Percentiles rank a stretch among this genome's conserved stretches.
Conservation (phyloP, 2,329 filamentous ascomycete species). For the Magnaporthiopsis incrustans region DNA sequence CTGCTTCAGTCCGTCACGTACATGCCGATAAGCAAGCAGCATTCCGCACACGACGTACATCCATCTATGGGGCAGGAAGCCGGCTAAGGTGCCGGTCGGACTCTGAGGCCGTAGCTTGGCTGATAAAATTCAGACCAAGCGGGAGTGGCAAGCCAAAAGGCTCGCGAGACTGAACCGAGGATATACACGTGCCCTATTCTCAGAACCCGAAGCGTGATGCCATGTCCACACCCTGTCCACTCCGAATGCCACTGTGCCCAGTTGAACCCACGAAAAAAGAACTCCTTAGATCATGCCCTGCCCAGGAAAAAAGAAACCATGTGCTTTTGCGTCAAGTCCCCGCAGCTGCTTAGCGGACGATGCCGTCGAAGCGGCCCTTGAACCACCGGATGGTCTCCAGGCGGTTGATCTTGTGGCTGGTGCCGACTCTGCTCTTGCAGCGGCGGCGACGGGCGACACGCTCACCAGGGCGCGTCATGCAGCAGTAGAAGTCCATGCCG, state of each 20-base stretch:
- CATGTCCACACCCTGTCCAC: background rate
- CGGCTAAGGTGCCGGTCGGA: slow-evolving; percentile 62
- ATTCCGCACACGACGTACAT: background rate
- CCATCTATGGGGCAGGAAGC: slow-evolving; percentile 33
- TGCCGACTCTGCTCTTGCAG: slow-evolving; percentile 76
- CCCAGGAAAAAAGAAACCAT: slow-evolving; percentile 2
- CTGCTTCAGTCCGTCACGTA: background rate
- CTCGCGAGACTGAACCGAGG: slow-evolving; percentile 2
- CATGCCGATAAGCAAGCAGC: no score
- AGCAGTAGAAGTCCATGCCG: slow-evolving; percentile 99
- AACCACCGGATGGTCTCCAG: slow-evolving; percentile 97
- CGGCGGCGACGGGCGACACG: slow-evolving; percentile 93
- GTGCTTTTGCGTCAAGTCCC: slow-evolving; percentile 15
- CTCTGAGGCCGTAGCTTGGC: slow-evolving; percentile 64
- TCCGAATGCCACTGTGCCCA: slow-evolving; percentile 13
- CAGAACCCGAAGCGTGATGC: slow-evolving; percentile 2
- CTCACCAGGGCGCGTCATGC: slow-evolving; percentile 99
- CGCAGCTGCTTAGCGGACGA: slow-evolving; percentile 73
- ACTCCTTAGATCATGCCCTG: slow-evolving; percentile 12
- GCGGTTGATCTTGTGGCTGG: slow-evolving; percentile 88
- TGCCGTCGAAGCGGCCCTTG: slow-evolving; percentile 86
- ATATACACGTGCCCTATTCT: slow-evolving; percentile 10
- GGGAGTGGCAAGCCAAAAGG: slow-evolving; percentile 6
- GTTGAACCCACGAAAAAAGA: slow-evolving; percentile 8
- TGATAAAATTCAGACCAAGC: slow-evolving; percentile 36